Base-by-base conservation (phyloP, 2,329 filamentous ascomycete species). In the Venturia asperata region DNA sequence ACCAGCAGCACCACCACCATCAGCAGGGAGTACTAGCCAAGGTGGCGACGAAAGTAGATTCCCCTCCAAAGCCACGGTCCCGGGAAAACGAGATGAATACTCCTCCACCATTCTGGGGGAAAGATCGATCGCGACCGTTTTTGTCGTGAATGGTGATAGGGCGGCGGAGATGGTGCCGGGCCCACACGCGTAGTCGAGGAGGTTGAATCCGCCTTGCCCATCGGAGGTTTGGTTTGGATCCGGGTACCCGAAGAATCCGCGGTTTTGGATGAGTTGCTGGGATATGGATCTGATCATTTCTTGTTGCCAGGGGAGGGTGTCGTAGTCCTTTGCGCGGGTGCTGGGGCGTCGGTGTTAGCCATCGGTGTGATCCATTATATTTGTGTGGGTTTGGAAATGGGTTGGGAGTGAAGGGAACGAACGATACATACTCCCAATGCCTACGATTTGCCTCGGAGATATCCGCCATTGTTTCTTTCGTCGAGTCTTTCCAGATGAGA, bases 161-260 rank as follows among this genome's bases (percentile, higher is more conserved):
- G 62, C 62, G 30, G 41, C 21, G 19, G 43, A 43, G 27, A 65
- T 52, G 37, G 55, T 65, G 11, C 64, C 64, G n/a, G 64, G 64
- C 7, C 64, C 64, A 27, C 64, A 62, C 9, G 64, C 64, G 34
- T 65, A 62, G 30, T 65, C 64, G 55, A 65, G 56, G 24, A 65
- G 43, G 34, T 42, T 61, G 56, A 61, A 62, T 3, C 1, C 19
- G 13, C 1, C 9, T 2, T 9, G 11, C 17, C 11, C 34, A 6
- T 41, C 27, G n/a, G n/a, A n/a, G n/a, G n/a, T n/a, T n/a, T n/a
- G n/a, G 2, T 61, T 13, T 13, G 34, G 24, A 27, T 30, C 3
- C 7, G 47, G 49, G 11, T 63, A 15, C 1, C 58, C 64, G 55
- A 65, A 65, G 55, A 65, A 39, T 24, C 45, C 37, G 17, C 64